A percentile compares a stretch with the other conserved stretches of the same genome.
These are phyloP conservation scores for Macrophomina phaseolina DNA, from an alignment of 2,329 filamentous ascomycete species.

Conservation along the genomic window DNA sequence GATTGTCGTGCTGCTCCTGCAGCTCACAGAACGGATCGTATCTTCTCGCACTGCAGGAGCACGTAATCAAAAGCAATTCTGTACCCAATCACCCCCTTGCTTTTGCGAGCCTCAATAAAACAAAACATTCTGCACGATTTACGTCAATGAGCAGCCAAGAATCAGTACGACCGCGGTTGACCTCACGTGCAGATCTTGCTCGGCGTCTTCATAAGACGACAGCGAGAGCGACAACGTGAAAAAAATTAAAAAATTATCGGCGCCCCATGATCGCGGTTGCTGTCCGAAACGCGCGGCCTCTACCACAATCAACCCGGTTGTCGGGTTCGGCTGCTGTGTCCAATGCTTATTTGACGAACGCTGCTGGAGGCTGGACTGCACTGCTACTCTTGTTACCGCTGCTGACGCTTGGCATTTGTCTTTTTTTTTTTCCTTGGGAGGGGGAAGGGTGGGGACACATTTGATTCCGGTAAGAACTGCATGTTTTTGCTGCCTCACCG, in stretches of 20 bases:
- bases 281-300: slow-evolving; percentile 9
- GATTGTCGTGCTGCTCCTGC: too few relatives aligned
- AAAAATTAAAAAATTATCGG: not conserved
- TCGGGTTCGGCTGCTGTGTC: not conserved
- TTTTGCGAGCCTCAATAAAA: not conserved
- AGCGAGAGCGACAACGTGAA: not conserved
- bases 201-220: not conserved
- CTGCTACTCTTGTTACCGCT: not conserved
- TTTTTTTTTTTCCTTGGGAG: too few relatives aligned
- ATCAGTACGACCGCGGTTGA: not conserved
- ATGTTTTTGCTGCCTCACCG: not conserved
- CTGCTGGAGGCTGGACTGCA: not conserved
- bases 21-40: too few relatives aligned
- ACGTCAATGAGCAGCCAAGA: not conserved
- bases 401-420: slow-evolving; percentile 17
- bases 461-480: too few relatives aligned
- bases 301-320: not conserved
- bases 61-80: too few relatives aligned
- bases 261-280: not conserved
- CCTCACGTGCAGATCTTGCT: not conserved
- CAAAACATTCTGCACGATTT: not conserved
- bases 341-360: not conserved
- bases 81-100: too few relatives aligned
- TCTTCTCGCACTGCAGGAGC: too few relatives aligned
- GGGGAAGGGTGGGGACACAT: not conserved